Percentiles rank a stretch among this genome's conserved stretches.
Conservation (phyloP, 2,329 filamentous ascomycete genomes). For the Colletotrichum lentis region DNA sequence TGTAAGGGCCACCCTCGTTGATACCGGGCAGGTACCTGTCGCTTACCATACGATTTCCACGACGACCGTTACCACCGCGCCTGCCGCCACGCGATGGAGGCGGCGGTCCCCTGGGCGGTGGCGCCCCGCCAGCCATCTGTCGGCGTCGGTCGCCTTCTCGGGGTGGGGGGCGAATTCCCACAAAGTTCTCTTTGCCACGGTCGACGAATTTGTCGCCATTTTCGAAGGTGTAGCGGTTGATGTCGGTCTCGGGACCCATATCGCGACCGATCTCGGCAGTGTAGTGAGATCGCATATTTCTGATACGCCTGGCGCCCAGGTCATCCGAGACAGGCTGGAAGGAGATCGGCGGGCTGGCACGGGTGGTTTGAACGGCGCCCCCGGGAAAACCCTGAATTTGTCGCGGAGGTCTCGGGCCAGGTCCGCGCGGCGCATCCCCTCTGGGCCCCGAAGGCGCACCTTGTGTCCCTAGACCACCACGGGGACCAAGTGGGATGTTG, state of each 20-base stretch:
- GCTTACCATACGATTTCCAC: conserved; percentile 43
- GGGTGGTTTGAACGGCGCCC: conserved; percentile 49
- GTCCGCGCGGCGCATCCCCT: conserved; percentile 47
- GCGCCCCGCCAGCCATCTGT: conserved; percentile 42
- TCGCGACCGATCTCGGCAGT: conserved; percentile 52
- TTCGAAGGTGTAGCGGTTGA: conserved; percentile 79
- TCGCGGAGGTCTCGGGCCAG: conserved; percentile 39
- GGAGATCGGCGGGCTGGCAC: conserved; percentile 52
- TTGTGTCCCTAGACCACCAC: conserved; percentile 31
- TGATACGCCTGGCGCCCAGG: conserved; percentile 70
- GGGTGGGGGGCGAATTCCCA: conserved; percentile 68
- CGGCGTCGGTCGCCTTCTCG: conserved; percentile 55
- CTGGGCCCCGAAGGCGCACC: conserved; percentile 50
- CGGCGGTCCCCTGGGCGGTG: conserved; percentile 15
- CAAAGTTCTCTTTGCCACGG: conserved; percentile 74
- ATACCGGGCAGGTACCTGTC: conserved; percentile 48
- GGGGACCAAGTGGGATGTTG: conserved; percentile 50
- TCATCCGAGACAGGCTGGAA: conserved; percentile 69
- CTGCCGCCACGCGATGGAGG: conserved; percentile 11
- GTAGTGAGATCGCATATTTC: conserved; percentile 61
- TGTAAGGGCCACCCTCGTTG: conserved; percentile 37
- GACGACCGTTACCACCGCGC: conserved; percentile 44
- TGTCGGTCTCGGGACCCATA: conserved; percentile 57
- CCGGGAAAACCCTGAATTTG: conserved; percentile 38
- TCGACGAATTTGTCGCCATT: conserved; percentile 72